Base-by-base conservation (phyloP, 345 rosid genomes). In the Pistacia vera region DNA sequence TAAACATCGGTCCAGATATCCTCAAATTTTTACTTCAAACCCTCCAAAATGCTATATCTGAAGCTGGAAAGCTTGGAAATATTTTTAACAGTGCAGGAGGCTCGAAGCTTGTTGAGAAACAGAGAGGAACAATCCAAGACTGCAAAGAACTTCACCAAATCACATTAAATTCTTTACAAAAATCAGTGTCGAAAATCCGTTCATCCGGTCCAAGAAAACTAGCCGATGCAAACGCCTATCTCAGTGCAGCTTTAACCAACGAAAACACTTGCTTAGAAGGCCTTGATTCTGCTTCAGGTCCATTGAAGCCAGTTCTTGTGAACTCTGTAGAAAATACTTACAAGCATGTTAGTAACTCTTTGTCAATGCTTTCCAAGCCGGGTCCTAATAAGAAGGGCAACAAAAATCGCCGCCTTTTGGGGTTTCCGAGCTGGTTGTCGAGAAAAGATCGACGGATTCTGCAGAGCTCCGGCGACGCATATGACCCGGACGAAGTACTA, bases 211-310 rank as follows among this genome's bases (percentile, higher is more conserved):
- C 88, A 16, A 61, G 66, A 25, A 87, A 84, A 51, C 69, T 94
- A 60, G 77, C 82, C 0, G 96, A 93, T 72, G 86, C 90, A 48
- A 86, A 88, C 72, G 79, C 92, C 35, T 95, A 87, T 70, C 87
- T 95, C 0, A 88, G 93, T 41, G 97, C 97, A 28, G 91, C 94
- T 60, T 84, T 93, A 17, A 93, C 96, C 2, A 95, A 95, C 91
- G 89, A 90, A 89, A 85, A 82, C 76, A 95, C 99, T 2, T 95
- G 99, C 82, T 83, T 93, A 46, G 98, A 95, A 71, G 97, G 94
- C 38, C 86, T 95, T 25, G 84, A 85, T 64, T 84, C 93, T 3
- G 97, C 95, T 56, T 83, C 97, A 0, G 97, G 98, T 59, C 77
- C 93, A 0, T 68, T 83, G 59, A 89, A 88, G 82, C 84, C 93